phyloP scores from a whole-genome alignment of 2,329 filamentous ascomycete species.

The Tolypocladium endophyticum region DNA sequence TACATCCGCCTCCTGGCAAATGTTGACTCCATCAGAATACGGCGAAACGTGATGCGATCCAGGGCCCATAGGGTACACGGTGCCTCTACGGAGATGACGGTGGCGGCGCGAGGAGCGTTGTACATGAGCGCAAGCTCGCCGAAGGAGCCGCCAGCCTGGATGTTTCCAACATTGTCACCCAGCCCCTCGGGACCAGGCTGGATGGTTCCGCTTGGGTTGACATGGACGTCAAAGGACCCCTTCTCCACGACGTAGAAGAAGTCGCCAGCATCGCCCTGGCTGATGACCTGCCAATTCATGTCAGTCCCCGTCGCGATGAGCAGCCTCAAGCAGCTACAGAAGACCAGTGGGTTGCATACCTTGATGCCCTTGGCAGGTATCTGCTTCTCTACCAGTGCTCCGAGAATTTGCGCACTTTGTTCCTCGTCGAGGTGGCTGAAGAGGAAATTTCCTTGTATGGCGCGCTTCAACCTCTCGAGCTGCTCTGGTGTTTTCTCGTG shows the following conservation, averaged over 20 bases:
- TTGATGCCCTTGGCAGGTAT: slow-evolving; percentile 83
- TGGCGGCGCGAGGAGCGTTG: slow-evolving; percentile 91
- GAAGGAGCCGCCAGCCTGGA: slow-evolving; percentile 84
- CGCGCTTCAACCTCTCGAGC: slow-evolving; percentile 63
- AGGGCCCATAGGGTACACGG: slow-evolving; percentile 83
- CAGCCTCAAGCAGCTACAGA: background rate
- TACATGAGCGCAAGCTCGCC: slow-evolving; percentile 98
- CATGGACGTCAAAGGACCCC: slow-evolving; percentile 82
- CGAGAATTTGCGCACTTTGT: slow-evolving; percentile 75
- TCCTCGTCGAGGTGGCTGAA: slow-evolving; percentile 94
- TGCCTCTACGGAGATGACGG: slow-evolving; percentile 73
- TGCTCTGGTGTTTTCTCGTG: slow-evolving; percentile 80
- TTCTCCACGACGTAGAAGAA: slow-evolving; percentile 97
- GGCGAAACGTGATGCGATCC: slow-evolving; percentile 91
- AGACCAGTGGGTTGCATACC: slow-evolving; percentile 25
- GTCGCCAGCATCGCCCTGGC: slow-evolving; percentile 89
- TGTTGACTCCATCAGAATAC: slow-evolving; percentile 95
- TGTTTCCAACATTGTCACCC: slow-evolving; percentile 70
- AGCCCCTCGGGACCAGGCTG: slow-evolving; percentile 75
- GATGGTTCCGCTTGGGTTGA: slow-evolving; percentile 66
- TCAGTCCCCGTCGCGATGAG: slow-evolving; percentile 8
- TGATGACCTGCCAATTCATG: slow-evolving; percentile 61
- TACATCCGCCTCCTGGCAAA: slow-evolving; percentile 95
- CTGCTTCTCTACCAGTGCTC: slow-evolving; percentile 86
- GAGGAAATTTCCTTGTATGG: slow-evolving; percentile 84